Evolutionary conservation across 495 filamentous ascomycete species (phyloP), one percentile per base, ranked within the genome.

Genomic region (Viridothelium virens): DNA sequence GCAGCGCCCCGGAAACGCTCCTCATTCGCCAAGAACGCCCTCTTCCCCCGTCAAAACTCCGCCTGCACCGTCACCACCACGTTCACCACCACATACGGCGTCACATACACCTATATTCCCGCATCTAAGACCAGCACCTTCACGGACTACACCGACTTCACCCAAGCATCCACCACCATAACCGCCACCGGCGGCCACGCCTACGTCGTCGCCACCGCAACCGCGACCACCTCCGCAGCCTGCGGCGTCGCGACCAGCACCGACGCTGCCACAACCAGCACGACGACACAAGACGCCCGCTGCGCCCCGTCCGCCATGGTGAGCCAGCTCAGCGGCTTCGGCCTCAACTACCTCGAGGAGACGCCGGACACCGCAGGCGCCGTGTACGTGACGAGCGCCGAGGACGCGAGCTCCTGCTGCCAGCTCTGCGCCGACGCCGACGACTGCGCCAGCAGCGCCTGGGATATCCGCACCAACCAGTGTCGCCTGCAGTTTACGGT

Each of bases 71-170:
- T 46, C 16, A 68, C 66, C 63, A 44, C 62, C 1, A 65, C 63
- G 18, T 68, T 65, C 56, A 68, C 67, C 4, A 68, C 63, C 12
- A 68, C 67, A 36, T 68, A 68, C 56, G 67, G 67, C 50, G 36
- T 16, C 2, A 68, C 67, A 10, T 36, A 65, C 7, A 68, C 67
- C 18, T 65, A 64, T 37, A 48, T 68, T 36, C 53, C 63, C 50
- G 67, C 63, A 1, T 25, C 39, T 56, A 47, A 56, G 38, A 68
- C 67, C 5, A 65, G 50, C 63, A 68, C 67, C 10, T 68, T 62
- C 67, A 68, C 63, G 3, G 63, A 65, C 39, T 68, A 68, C 63
- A 65, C 67, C 50, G 63, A 25, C 38, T 68, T 65, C 38, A 48
- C 38, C n/a, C 63, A 47, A 31, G 53, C 50, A n/a, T 65, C 67